Conservation (phyloP, 2,329 filamentous ascomycete species). For the Exophiala oligosperma region DNA sequence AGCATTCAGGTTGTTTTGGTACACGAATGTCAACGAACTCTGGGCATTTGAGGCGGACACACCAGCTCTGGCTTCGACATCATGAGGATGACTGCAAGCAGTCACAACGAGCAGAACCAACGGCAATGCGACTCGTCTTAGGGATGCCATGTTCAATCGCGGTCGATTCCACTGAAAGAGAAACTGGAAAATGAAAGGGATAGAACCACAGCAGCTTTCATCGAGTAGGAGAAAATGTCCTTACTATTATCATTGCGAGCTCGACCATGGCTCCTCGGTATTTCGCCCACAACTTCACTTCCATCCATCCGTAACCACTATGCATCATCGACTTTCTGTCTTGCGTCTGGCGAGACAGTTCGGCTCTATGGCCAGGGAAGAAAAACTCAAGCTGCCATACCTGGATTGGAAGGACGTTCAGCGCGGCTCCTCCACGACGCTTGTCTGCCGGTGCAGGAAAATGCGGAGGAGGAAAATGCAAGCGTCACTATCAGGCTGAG, state of each 20-base stretch:
- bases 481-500: not conserved
- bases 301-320: constrained; percentile 5
- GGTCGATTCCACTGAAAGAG: constrained; percentile 7
- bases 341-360: not conserved
- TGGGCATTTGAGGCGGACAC: constrained; percentile 34
- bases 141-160: constrained; percentile 6
- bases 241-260: constrained; percentile 15
- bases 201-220: constrained; percentile 1
- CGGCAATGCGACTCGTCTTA: constrained; percentile 8
- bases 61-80: constrained; percentile 1
- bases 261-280: not conserved
- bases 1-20: constrained; percentile 57
- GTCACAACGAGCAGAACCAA: constrained; percentile 4
- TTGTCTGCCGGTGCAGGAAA: not conserved
- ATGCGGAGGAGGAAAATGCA: not conserved
- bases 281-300: not conserved
- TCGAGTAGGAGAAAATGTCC: not conserved
- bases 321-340: constrained; percentile 11
- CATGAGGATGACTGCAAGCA: constrained; percentile 6
- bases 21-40: constrained; percentile 52
- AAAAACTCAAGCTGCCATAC: not conserved
- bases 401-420: not conserved
- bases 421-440: not conserved
- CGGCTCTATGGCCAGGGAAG: not conserved
- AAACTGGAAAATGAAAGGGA: constrained; percentile 6